Conservation (phyloP, 2,329 filamentous ascomycete genomes). For the Pseudopithomyces maydicus region DNA sequence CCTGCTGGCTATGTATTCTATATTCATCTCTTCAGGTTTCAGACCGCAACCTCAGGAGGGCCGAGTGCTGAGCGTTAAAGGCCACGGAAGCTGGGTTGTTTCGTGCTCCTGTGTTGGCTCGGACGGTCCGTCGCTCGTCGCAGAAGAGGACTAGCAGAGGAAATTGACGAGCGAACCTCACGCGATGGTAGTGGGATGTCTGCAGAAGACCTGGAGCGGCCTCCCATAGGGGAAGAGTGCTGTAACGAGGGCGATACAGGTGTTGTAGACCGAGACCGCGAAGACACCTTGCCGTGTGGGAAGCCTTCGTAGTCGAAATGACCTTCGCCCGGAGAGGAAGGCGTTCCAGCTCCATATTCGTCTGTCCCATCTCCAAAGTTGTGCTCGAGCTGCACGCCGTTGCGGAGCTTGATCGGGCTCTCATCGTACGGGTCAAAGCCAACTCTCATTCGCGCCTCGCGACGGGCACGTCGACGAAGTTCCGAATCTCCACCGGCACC, state of each 20-base stretch:
- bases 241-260: conserved; percentile 20
- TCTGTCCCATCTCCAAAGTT: conserved; percentile 24
- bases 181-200: conserved; percentile 25
- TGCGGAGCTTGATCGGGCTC: conserved; percentile 67
- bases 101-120: conserved; percentile 18
- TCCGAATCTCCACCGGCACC: conserved; percentile 67
- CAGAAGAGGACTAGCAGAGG: conserved; percentile 41
- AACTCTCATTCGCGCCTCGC: conserved; percentile 65
- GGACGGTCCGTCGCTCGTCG: conserved; percentile 40
- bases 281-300: conserved; percentile 26
- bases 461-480: conserved; percentile 63
- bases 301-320: conserved; percentile 39
- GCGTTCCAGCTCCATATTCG: conserved; percentile 4
- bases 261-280: conserved; percentile 24
- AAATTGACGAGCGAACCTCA: conserved; percentile 13
- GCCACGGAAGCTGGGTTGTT: conserved; percentile 26
- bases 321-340: conserved; percentile 8
- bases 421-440: conserved; percentile 77
- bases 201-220: conserved; percentile 14
- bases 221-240: conserved; percentile 16
- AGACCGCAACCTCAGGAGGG: background rate
- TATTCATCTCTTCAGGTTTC: background rate
- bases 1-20: background rate
- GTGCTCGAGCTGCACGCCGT: conserved; percentile 67
- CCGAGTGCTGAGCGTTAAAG: conserved; percentile 3